Conservation (phyloP, 495 filamentous ascomycete species). For the Penicillium antarcticum region DNA sequence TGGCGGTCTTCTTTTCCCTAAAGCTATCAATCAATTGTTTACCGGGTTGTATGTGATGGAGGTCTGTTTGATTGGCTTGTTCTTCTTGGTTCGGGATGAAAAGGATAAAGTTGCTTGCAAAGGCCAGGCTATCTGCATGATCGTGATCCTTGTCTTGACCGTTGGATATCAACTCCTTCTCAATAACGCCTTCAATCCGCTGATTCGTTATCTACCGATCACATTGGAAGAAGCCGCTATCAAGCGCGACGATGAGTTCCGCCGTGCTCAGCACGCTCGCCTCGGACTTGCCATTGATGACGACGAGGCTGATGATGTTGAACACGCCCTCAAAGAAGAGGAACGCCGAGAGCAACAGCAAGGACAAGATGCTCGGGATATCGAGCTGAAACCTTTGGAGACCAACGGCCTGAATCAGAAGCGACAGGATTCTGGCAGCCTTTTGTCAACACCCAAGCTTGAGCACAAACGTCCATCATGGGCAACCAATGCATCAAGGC, state of each 20-base stretch:
- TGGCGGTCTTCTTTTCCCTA: conserved; percentile 87
- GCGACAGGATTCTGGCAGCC: conserved; percentile 9
- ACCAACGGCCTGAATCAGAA: conserved; percentile 19
- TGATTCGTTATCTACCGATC: conserved; percentile 88
- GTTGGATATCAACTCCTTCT: conserved; percentile 77
- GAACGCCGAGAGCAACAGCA: conserved; percentile 33
- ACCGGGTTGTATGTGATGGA: conserved; percentile 96
- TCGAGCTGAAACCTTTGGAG: conserved; percentile 60
- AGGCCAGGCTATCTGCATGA: conserved; percentile 88
- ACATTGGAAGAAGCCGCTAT: conserved; percentile 95
- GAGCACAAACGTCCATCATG: conserved; percentile 33
- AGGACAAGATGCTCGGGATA: conserved; percentile 45
- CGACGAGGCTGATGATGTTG: conserved; percentile 29
- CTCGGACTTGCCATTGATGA: conserved; percentile 45
- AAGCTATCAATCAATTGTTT: conserved; percentile 94
- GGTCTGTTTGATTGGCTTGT: conserved; percentile 82
- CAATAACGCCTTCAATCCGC: conserved; percentile 79
- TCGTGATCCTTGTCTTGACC: conserved; percentile 67
- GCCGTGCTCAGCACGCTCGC: conserved; percentile 65
- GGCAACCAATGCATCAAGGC: conserved; percentile 39
- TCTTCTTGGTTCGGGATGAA: conserved; percentile 75
- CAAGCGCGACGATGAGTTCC: conserved; percentile 82
- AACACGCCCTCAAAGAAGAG: conserved; percentile 44
- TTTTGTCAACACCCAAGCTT: conserved; percentile 17
- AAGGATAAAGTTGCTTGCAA: conserved; percentile 58